A percentile compares a stretch with the other conserved stretches of the same genome.
phyloP scores from a whole-genome alignment of 108 stramenopile genomes.

The Heterococcus sp. region DNA sequence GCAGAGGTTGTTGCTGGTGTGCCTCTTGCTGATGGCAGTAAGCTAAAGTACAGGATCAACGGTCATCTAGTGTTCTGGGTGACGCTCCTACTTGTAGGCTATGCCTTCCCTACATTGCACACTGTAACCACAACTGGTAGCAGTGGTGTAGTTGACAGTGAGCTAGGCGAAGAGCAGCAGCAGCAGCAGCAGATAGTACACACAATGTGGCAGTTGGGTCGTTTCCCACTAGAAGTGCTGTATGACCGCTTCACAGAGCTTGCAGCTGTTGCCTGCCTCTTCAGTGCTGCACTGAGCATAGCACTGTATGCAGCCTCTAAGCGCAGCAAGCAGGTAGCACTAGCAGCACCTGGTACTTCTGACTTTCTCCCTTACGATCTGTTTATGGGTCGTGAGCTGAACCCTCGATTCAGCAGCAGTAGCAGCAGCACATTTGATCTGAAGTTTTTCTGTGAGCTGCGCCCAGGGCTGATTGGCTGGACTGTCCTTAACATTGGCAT shows the following conservation, averaged over 20 bases:
- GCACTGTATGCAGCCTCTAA: too few relatives aligned
- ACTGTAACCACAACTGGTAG: neutral
- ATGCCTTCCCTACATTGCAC: neutral
- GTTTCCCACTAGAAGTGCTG: conserved; percentile 66
- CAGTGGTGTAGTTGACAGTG: neutral
- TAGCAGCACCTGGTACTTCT: conserved; percentile 76
- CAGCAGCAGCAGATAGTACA: neutral
- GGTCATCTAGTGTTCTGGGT: conserved; percentile 92
- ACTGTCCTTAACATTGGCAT: conserved; percentile 77
- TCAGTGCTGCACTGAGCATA: conserved; percentile 65
- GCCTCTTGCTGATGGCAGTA: too few relatives aligned
- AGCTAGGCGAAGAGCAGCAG: neutral
- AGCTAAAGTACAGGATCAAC: conserved; percentile 80
- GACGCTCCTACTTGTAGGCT: conserved; percentile 52
- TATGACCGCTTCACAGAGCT: conserved; percentile 71
- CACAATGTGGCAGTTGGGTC: neutral
- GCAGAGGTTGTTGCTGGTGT: too few relatives aligned
- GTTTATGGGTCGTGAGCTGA: conserved; percentile 94
- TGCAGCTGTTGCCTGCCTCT: conserved; percentile 53
- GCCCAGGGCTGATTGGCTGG: conserved; percentile 90
- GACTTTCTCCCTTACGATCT: conserved; percentile 82
- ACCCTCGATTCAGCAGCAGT: conserved; percentile 75
- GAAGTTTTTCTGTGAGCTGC: conserved; percentile 94
- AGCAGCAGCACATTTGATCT: too few relatives aligned
- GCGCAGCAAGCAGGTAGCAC: conserved; percentile 77